Base-by-base conservation (phyloP, 106 monocot genomes). In the Apostasia shenzhenica region DNA sequence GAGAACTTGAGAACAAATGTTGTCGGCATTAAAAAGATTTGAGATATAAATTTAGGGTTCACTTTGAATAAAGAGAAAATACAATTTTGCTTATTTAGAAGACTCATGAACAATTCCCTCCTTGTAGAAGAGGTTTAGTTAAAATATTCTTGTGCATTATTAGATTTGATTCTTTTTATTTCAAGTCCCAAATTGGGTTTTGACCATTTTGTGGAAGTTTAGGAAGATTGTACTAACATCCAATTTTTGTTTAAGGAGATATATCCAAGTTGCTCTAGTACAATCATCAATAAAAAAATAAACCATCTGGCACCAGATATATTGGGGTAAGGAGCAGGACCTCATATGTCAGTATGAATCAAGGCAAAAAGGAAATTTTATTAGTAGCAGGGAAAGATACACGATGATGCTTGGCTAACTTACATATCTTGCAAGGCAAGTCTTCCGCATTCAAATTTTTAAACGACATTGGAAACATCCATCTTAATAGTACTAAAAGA, bases 201-300 rank as follows among this genome's bases (percentile, higher is more conserved):
- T 10, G 7, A 46, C 39, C 64, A 47, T 65, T 7, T 5, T 3
- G 7, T 48, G 38, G 7, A 65, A 65, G 48, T 13, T 65, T 2
- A n/a, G 64, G 14, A 65, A 47, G n/a, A 65, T 14, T 3, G 1
- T 1, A 8, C 47, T 48, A 2, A 48, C 47, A 47, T 65, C 64
- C 45, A 14, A 65, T 65, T 65, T 55, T 5, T 68, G 7, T 37
- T 67, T 50, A 1, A 50, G 39, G 8, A 67, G 67, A 48, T 26
- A 67, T 1, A 67, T 14, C 52, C 49, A 53, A 12, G 26, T 26
- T 14, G 37, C 13, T 52, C 51, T 45, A 49, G 46, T 26, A 41
- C 14, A 49, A 67, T 67, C 14, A 67, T 67, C 67, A 52, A 53
- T 67, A 47, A 53, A 67, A 52, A 52, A 5, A 67, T 52, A 67